A percentile compares a stretch with the other conserved stretches of the same genome.
Conservation (phyloP, 2,329 filamentous ascomycete genomes). For the Aspergillus tamarii region DNA sequence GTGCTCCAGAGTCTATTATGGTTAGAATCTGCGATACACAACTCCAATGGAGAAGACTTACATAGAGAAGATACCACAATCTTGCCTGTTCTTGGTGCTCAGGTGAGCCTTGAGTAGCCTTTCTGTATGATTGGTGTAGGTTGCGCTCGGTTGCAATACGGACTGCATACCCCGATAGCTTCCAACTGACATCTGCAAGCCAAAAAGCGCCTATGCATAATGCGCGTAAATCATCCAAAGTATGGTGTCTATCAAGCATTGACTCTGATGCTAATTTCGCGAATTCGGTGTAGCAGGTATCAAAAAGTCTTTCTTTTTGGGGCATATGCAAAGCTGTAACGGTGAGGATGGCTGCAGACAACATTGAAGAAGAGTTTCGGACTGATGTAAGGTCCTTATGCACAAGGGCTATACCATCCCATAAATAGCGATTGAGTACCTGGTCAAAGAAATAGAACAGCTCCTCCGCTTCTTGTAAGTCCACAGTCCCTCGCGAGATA, state of each 20-base stretch:
- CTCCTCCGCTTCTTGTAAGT: conserved; percentile 47
- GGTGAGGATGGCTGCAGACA: conserved; percentile 50
- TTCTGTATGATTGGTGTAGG: conserved; percentile 47
- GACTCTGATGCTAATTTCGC: conserved; percentile 55
- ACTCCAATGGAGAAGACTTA: conserved; percentile 26
- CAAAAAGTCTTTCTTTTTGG: conserved; percentile 49
- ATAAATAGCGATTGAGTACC: conserved; percentile 45
- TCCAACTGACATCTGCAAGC: conserved; percentile 58
- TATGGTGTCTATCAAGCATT: conserved; percentile 56
- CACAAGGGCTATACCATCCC: conserved; percentile 49
- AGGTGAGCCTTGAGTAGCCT: conserved; percentile 41
- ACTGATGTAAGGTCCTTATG: conserved; percentile 52
- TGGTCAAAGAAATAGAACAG: conserved; percentile 45
- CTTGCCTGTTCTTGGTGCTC: conserved; percentile 43
- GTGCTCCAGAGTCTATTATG: conserved; percentile 42
- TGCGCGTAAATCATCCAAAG: conserved; percentile 55
- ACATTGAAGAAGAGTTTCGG: conserved; percentile 51
- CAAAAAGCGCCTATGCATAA: conserved; percentile 60
- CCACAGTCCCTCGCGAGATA: conserved; percentile 54
- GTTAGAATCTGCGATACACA: conserved; percentile 16
- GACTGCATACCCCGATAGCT: conserved; percentile 46
- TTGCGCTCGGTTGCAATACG: conserved; percentile 49
- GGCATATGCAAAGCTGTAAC: conserved; percentile 56
- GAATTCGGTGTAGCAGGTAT: conserved; percentile 56
- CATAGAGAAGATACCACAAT: conserved; percentile 48